Percentiles rank a stretch among this genome's conserved stretches.
These are phyloP conservation scores for Phytophthora podocarpi DNA, from an alignment of 352 stramenopile genomes.

Conservation along the genomic window DNA sequence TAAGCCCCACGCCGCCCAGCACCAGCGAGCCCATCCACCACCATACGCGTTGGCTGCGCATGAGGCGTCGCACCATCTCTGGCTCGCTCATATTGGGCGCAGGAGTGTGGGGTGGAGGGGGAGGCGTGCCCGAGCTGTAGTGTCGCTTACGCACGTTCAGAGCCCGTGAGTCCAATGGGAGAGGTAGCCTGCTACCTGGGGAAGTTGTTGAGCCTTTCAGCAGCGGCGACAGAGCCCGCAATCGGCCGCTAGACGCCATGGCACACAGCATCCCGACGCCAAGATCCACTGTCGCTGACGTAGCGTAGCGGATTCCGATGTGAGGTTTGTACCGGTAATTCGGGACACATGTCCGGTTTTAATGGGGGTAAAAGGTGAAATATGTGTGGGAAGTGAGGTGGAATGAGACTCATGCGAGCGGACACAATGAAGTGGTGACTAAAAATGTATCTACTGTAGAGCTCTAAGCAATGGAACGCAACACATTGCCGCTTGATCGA, in stretches of 20 bases:
- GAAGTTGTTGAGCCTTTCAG: constrained; percentile 2
- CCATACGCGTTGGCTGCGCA: constrained; percentile 62
- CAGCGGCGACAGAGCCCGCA: background rate
- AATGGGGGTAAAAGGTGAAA: background rate
- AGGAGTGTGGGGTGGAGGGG: background rate
- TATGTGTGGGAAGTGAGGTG: background rate
- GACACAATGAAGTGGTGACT: constrained; percentile 5
- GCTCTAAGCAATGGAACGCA: constrained; percentile 19
- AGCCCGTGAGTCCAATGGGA: background rate
- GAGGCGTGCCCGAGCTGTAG: constrained; percentile 17
- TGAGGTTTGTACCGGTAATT: too few species aligned
- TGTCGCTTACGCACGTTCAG: constrained; percentile 4
- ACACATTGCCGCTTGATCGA: constrained; percentile 22
- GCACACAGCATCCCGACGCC: constrained; percentile 24
- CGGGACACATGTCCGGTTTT: constrained; percentile 9
- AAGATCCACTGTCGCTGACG: background rate
- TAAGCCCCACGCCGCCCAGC: constrained; percentile 52
- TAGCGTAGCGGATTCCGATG: constrained; percentile 16
- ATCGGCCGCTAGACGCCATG: constrained; percentile 11
- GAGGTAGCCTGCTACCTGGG: constrained; percentile 1
- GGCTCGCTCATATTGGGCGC: constrained; percentile 46
- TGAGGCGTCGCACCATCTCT: constrained; percentile 43
- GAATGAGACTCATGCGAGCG: constrained; percentile 6
- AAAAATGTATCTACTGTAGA: constrained; percentile 37
- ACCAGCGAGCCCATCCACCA: constrained; percentile 53